Evolutionary conservation across 208 protist genomes (phyloP).

Genomic region (Acanthamoeba triangularis): DNA sequence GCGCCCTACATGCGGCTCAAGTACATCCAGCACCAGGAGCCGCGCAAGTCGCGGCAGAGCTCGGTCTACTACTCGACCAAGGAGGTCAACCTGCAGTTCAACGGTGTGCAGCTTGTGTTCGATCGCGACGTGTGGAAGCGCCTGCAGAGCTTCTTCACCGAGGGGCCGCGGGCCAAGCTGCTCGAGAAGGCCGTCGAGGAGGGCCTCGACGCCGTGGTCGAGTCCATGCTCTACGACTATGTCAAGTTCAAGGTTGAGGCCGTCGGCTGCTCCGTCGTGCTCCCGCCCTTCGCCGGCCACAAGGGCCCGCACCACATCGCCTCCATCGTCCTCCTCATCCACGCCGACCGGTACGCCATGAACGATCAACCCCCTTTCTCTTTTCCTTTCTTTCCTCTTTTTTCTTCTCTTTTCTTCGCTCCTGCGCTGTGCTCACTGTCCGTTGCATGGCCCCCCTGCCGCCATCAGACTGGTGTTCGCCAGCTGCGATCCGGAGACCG

Average conservation of each 20-base stretch:
- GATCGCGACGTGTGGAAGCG: constrained; percentile 75
- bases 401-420: neutral
- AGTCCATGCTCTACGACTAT: constrained; percentile 71
- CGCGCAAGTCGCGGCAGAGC: neutral
- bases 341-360: neutral
- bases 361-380: no score
- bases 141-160: constrained; percentile 53
- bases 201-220: constrained; percentile 64
- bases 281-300: constrained; percentile 59
- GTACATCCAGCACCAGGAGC: constrained; percentile 39
- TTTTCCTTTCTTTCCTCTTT: neutral
- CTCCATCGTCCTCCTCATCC: constrained; percentile 35
- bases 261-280: constrained; percentile 1
- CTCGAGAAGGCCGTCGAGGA: constrained; percentile 74
- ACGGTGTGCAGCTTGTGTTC: constrained; percentile 9
- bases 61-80: constrained; percentile 58
- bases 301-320: constrained; percentile 44
- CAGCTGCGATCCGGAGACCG: constrained; percentile 55
- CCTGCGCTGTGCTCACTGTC: neutral
- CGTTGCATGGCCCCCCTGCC: neutral
- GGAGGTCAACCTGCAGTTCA: constrained; percentile 46
- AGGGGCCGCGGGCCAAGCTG: constrained; percentile 19
- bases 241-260: constrained; percentile 73
- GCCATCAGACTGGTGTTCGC: constrained; percentile 6
- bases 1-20: constrained; percentile 41